Evolutionary conservation across 1,284 basidiomycete genomes (phyloP), one percentile per base, ranked within the genome.

Genomic region (Grifola frondosa): DNA sequence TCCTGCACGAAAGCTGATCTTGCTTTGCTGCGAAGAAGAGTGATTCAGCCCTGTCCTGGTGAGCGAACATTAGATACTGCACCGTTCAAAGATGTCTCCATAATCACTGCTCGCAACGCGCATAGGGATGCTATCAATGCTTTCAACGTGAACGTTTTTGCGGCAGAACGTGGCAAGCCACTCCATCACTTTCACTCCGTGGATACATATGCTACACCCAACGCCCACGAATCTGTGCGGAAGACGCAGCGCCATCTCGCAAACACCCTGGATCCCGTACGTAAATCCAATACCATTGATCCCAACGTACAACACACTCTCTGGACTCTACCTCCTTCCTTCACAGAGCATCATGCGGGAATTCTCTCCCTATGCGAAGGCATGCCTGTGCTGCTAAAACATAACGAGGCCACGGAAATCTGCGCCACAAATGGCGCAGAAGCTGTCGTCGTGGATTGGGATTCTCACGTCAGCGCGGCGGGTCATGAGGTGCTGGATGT

Each of bases 391-490:
- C 61, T 72, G 43, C 57, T 73, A 3, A 58, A 63, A 19, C 22
- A 58, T 7, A 70, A 70, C 44, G 44, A 59, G 22, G 69, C 67
- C 0, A 69, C 67, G 3, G 66, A 70, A 31, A 31, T 64, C 0
- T 62, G 63, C 34, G 67, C 69, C 8, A 71, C 67, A 10, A 71
- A 69, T 42, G 69, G 68, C 4, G 68, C 68, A 44, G 64, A 68
- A 40, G 69, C 42, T 1, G 43, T 44, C 16, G 61, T 69, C 0
- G 46, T 54, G 30, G 60, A 50, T 3, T 70, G 67, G 66, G 30
- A 59, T 12, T 13, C 37, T 10, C 20, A 36, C 2, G 16, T 16
- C 52, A n/a, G n/a, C n/a, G n/a, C n/a, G 3, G 6, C 29, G 13
- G 22, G 52, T 33, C 50, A 56, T 38, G 34, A 26, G n/a, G 20